Evolutionary conservation across 306 rosid genomes (phyloP), one percentile per base, ranked within the genome.

Genomic region (Medicago ruthenica): DNA sequence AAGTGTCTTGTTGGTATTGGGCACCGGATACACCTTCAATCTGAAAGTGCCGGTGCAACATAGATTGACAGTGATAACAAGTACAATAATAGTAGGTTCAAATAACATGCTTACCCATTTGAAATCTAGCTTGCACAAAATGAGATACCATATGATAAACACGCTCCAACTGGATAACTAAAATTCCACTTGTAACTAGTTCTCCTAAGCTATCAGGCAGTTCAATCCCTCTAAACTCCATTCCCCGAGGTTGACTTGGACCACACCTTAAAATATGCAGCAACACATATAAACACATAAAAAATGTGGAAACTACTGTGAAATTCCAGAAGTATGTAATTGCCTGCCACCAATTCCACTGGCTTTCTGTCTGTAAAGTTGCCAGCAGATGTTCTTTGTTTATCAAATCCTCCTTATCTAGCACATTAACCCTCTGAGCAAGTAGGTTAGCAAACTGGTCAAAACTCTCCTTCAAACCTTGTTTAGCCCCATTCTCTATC

Each of bases 181-280:
- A 81, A 75, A 92, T 72, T 70, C 91, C 96, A 84, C 93, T 70
- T 13, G 88, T 81, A 79, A 95, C 53, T 39, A 95, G 74, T 80
- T 95, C 97, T 58, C 96, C 97, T 3, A 90, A 65, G 78, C 86
- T 92, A 80, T 95, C 96, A 16, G 98, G 98, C 82, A 95, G 81
- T 72, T 95, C 96, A 67, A 95, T 67, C 75, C 97, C 98, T 16
- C 62, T 21, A 73, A 90, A 86, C 66, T 95, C 98, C 84, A 92
- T 83, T 66, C 97, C 96, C 74, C 67, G 91, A 39, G 45, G 76
- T 66, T 39, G 64, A 36, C 85, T 82, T 21, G 89, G 83, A 61
- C 88, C 75, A 50, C 91, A 90, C 41, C 81, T 64, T 9, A 84
- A 64, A 51, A 94, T 87, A 75, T 94, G 98, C 67, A 87, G 79